Evolutionary conservation across 2,329 filamentous ascomycete genomes (phyloP), one percentile per base, ranked within the genome.

Genomic region (Fusarium fujikuroi): DNA sequence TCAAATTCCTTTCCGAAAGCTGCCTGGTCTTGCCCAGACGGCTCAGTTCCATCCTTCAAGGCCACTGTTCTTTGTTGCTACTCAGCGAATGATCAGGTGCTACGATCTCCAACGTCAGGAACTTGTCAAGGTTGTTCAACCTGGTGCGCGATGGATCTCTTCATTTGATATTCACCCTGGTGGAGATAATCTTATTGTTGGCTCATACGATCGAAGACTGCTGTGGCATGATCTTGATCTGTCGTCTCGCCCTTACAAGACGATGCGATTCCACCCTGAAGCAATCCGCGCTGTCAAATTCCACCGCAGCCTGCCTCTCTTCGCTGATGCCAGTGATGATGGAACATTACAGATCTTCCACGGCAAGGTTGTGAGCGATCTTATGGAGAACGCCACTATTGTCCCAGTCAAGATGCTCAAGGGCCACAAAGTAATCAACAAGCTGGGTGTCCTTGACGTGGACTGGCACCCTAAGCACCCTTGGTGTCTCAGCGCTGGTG

Each of bases 181-280:
- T 23, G 96, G 96, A 50, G 95, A 97, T 84, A 98, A 99, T 80
- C 84, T 99, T 62, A 93, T 98, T 66, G 94, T 98, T 16, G 95
- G 95, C 49, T 96, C 95, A 2, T 99, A 98, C 84, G 96, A 99
- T 84, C 92, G 95, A 74, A 91, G 95, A 52, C 87, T 99, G 6
- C 87, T 99, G 37, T 99, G 96, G 96, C 96, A 98, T 84, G 96
- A 99, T 83, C 88, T 98, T 60, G 96, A 99, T 76, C 90, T 99
- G 40, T 96, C 94, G 2, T 92, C 89, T 72, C 91, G 94, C 56
- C 96, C 96, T 0, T 98, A 97, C 87, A 98, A 98, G 87, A 98
- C 95, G 3, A 91, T 99, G 84, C 90, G 96, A 57, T 99, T 98
- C 86, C 96, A 99, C 84, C 85, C 90, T 69, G 93, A 97, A 83